phyloP scores from a whole-genome alignment of 2,329 filamentous ascomycete species.

The Fusarium chlamydosporum region DNA sequence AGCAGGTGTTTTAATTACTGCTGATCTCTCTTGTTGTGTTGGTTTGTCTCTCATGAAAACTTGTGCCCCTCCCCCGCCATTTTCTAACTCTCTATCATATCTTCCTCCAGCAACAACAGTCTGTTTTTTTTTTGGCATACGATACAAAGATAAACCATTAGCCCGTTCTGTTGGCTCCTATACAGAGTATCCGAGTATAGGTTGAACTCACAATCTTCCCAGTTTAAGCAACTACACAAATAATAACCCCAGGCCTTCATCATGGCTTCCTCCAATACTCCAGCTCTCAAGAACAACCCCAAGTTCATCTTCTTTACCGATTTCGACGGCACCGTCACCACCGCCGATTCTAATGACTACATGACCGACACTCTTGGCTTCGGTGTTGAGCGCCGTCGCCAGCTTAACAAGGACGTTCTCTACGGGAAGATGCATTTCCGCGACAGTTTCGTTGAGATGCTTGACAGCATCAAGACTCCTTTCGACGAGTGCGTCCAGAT shows the following conservation, averaged over 20 bases:
- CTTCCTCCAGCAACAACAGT: constrained; percentile 25
- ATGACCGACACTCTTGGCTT: constrained; percentile 95
- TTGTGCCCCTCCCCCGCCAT: constrained; percentile 50
- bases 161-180: neutral
- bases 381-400: constrained; percentile 76
- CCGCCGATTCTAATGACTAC: constrained; percentile 74
- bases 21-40: constrained; percentile 30
- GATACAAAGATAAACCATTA: constrained; percentile 3
- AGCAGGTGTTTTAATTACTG: constrained; percentile 39
- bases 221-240: neutral
- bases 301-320: constrained; percentile 99
- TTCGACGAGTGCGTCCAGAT: constrained; percentile 85
- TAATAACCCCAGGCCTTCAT: constrained; percentile 29
- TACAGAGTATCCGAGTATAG: neutral
- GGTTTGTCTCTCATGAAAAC: constrained; percentile 42
- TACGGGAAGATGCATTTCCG: constrained; percentile 79
- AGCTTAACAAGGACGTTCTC: constrained; percentile 84
- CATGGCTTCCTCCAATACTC: constrained; percentile 66
- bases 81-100: constrained; percentile 37
- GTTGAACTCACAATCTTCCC: neutral
- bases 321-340: constrained; percentile 96
- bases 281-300: constrained; percentile 76
- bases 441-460: constrained; percentile 91
- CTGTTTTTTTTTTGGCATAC: constrained; percentile 10
- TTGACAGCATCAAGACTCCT: constrained; percentile 85